phyloP scores from a whole-genome alignment of 2,329 filamentous ascomycete genomes.

The Acephala macrosclerotiorum region DNA sequence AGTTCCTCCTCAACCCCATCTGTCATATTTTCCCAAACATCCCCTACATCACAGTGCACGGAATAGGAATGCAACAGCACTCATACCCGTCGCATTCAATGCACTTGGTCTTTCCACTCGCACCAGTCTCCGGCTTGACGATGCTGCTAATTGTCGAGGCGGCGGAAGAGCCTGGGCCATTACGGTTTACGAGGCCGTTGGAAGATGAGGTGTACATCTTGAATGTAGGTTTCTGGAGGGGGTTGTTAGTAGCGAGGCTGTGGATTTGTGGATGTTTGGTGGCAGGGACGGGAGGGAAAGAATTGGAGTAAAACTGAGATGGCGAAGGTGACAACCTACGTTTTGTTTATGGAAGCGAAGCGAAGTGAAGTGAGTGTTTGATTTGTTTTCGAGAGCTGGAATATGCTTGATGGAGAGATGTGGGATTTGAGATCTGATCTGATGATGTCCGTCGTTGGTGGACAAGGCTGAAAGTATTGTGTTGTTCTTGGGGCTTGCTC shows the following conservation, averaged over 20 bases:
- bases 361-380: not conserved
- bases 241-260: conserved; percentile 2
- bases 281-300: too few relatives aligned
- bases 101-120: conserved; percentile 54
- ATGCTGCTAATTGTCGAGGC: conserved; percentile 58
- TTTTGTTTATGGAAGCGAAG: too few relatives aligned
- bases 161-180: conserved; percentile 57
- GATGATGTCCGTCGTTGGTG: conserved; percentile 3
- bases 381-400: not conserved
- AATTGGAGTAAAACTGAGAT: too few relatives aligned
- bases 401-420: not conserved
- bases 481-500: too few relatives aligned
- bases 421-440: not conserved
- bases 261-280: too few relatives aligned
- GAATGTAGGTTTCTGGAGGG: not conserved
- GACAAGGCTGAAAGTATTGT: too few relatives aligned
- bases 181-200: conserved; percentile 47
- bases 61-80: conserved; percentile 62
- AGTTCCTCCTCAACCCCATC: not conserved
- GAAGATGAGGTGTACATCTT: conserved; percentile 46
- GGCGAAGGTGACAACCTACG: not conserved
- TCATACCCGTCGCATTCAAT: conserved; percentile 58
- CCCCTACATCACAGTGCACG: conserved; percentile 57
- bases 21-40: conserved; percentile 3
- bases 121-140: conserved; percentile 54